Conservation (phyloP, 495 filamentous ascomycete genomes). For the Aspergillus bertholletiae region DNA sequence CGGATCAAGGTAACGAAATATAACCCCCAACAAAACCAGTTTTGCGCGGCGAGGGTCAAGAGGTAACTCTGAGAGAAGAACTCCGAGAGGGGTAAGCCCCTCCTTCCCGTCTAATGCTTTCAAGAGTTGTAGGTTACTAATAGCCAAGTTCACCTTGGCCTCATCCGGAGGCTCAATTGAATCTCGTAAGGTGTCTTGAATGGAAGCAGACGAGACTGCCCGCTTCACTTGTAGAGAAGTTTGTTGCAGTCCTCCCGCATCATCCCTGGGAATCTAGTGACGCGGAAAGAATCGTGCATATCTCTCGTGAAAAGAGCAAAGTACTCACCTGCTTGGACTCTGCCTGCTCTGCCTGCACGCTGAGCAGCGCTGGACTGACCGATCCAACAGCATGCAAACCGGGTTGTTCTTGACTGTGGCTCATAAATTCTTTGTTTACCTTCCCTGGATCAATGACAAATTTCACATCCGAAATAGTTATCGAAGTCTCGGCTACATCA, state of each 20-base stretch:
- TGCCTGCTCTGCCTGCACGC: constrained; percentile 55
- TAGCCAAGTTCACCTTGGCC: constrained; percentile 38
- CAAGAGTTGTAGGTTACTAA: constrained; percentile 42
- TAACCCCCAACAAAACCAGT: constrained; percentile 55
- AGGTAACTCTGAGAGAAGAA: constrained; percentile 42
- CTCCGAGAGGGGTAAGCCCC: constrained; percentile 50
- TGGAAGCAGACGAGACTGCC: constrained; percentile 8
- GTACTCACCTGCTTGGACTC: constrained; percentile 56
- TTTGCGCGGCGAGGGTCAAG: constrained; percentile 52
- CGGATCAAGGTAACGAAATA: constrained; percentile 60
- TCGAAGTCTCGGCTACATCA: constrained; percentile 59
- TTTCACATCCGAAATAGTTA: constrained; percentile 58
- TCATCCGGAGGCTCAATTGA: constrained; percentile 51
- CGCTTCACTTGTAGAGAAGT: constrained; percentile 16
- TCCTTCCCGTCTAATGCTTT: constrained; percentile 49
- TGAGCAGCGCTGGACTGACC: constrained; percentile 54
- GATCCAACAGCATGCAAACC: constrained; percentile 48
- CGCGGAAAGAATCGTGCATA: constrained; percentile 46
- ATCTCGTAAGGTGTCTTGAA: constrained; percentile 45
- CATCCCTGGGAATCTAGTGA: constrained; percentile 42
- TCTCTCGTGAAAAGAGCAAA: constrained; percentile 51
- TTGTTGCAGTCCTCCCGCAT: constrained; percentile 10
- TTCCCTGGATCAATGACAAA: constrained; percentile 57
- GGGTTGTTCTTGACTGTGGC: constrained; percentile 37
- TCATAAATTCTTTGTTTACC: constrained; percentile 50